Evolutionary conservation across 1,284 basidiomycete genomes (phyloP), one percentile per base, ranked within the genome.

Genomic region (Rhodotorula sp.): DNA sequence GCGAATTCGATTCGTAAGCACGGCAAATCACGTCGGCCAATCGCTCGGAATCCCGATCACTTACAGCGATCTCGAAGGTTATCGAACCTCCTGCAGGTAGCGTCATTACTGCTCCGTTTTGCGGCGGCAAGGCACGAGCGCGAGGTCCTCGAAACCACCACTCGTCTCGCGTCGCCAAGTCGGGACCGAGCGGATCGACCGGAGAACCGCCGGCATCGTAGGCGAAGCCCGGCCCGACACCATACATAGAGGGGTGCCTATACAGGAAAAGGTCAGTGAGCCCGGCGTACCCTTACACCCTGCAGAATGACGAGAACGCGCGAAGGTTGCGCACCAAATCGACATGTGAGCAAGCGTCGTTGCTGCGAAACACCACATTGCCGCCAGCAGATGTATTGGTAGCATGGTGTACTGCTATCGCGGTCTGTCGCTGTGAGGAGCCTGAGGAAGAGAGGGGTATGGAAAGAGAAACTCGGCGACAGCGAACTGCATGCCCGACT

Each of bases 31-130:
- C 26, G 2, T 5, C n/a, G n/a, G 8, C 12, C 10, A 26, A 14
- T 17, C 4, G 10, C 49, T 18, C 6, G 20, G 24, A 12, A 18
- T 4, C 33, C 7, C 33, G 46, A 45, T 1, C 15, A 64, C 26
- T 15, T 12, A 45, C 71, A 69, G 73, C 58, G 4, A 73, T 67
- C 48, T 73, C 64, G 12, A 75, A 26, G 3, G 62, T 68, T 20
- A 75, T 22, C 12, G 57, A 59, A 0, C 70, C 70, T 20, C 74
- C 74, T 4, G 74, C 74, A 7, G 70, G 72, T 2, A 75, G 64
- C 18, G 63, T 30, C 22, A 66, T 67, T 2, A 71, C 63, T 24
- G 57, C 69, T 8, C 64, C 60, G 33, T 37, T 30, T n/a, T 49
- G 37, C 1, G 74, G 69, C n/a, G 68, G 57, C 3, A 68, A 53